Percentiles rank a stretch among this genome's conserved stretches.
These are phyloP conservation scores for Sporodiniella umbellata DNA, from an alignment of 371 early-diverging fungal genomes.

Conservation along the genomic window DNA sequence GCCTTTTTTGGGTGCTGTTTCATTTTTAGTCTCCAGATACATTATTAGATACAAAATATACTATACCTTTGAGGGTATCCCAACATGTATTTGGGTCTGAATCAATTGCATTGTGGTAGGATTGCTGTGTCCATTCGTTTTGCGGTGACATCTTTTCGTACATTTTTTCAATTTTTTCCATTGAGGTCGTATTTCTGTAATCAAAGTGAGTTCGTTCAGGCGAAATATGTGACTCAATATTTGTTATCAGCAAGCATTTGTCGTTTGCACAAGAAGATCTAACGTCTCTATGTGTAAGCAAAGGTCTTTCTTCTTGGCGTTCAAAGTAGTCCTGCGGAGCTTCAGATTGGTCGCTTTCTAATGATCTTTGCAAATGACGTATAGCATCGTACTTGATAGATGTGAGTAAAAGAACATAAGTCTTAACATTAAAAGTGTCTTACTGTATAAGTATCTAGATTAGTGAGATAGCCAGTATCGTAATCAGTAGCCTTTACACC, in stretches of 20 bases:
- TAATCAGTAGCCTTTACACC: slow-evolving; percentile 14
- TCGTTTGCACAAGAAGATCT: slow-evolving; percentile 58
- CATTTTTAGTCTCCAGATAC: not conserved
- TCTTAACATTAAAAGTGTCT: too few relatives aligned
- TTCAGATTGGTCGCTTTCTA: slow-evolving; percentile 39
- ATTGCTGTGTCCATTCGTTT: slow-evolving; percentile 45
- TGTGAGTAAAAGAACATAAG: not conserved
- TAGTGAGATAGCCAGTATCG: slow-evolving; percentile 6
- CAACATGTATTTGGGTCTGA: slow-evolving; percentile 56
- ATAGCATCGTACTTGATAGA: slow-evolving; percentile 51
- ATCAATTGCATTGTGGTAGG: slow-evolving; percentile 57
- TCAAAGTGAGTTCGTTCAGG: slow-evolving; percentile 38
- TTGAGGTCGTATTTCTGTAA: slow-evolving; percentile 15
- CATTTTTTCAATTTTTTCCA: slow-evolving; percentile 5
- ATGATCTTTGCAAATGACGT: slow-evolving; percentile 41
- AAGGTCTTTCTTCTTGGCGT: slow-evolving; percentile 45
- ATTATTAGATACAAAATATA: not conserved
- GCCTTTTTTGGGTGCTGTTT: slow-evolving; percentile 30
- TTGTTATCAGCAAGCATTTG: slow-evolving; percentile 56
- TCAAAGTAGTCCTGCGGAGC: slow-evolving; percentile 52
- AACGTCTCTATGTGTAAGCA: slow-evolving; percentile 42
- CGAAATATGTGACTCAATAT: slow-evolving; percentile 49
- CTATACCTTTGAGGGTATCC: slow-evolving; percentile 46
- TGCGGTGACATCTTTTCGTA: slow-evolving; percentile 19
- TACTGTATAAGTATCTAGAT: slow-evolving; percentile 20